These are phyloP conservation scores for Diutina rugosa DNA, from an alignment of 1,139 yeast species.

Conservation along the genomic window DNA sequence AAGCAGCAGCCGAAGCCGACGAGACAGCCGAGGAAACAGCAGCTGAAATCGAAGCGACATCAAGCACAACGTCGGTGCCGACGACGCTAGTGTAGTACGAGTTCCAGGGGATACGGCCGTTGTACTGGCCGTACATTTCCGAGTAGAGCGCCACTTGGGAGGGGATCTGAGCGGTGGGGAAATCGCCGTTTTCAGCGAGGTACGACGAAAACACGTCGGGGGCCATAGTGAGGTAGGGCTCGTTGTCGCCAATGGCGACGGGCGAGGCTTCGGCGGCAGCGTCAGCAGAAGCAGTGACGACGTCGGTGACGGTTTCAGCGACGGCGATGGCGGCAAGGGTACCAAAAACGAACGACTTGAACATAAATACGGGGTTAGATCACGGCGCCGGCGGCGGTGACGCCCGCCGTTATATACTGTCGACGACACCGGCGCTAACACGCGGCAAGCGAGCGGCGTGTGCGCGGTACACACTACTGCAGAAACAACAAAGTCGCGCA, in stretches of 20 bases:
- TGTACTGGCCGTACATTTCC: constrained; percentile 1
- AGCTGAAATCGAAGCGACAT: not conserved
- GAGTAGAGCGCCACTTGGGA: constrained; percentile 1
- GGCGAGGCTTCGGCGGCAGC: not conserved
- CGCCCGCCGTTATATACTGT: not conserved
- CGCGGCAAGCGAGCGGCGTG: not conserved
- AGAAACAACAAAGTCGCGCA: not conserved
- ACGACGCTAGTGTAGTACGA: not conserved
- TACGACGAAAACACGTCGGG: constrained; percentile 1
- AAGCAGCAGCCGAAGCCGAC: not conserved
- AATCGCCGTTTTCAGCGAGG: not conserved
- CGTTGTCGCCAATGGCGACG: not conserved
- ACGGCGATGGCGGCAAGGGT: not conserved
- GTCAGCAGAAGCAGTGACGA: not conserved
- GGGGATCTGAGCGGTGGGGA: not conserved
- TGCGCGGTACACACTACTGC: not conserved
- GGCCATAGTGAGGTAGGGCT: constrained; percentile 1
- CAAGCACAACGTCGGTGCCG: not conserved
- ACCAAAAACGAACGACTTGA: not conserved
- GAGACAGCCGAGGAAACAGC: not conserved
- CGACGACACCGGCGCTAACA: not conserved
- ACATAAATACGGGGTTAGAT: not conserved
- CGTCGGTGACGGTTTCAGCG: not conserved
- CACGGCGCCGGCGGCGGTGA: not conserved
- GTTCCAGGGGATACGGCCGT: not conserved